Conservation (phyloP, 371 early-diverging fungal genomes). For the Choanephora cucurbitarum region DNA sequence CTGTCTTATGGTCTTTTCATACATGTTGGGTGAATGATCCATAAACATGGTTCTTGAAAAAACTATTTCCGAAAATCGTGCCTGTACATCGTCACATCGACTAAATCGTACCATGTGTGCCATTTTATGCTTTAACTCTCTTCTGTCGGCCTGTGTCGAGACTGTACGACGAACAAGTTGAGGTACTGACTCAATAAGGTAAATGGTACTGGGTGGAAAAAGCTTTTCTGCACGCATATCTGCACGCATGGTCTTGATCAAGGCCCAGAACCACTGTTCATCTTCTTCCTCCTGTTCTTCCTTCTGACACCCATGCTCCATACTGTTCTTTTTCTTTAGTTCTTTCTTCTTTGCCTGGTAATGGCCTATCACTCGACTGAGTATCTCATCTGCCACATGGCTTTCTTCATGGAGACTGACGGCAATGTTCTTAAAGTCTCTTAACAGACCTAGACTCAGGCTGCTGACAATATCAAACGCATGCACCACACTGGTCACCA, state of each 20-base stretch:
- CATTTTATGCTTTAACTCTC: not conserved
- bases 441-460: constrained; percentile 70
- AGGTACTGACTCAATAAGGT: constrained; percentile 52
- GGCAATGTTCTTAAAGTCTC: constrained; percentile 76
- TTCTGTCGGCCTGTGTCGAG: not conserved
- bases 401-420: constrained; percentile 66
- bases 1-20: constrained; percentile 49
- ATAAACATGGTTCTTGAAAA: constrained; percentile 73
- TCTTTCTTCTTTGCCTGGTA: constrained; percentile 30
- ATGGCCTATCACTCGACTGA: constrained; percentile 59
- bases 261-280: constrained; percentile 80
- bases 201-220: not conserved
- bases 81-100: constrained; percentile 66
- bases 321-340: constrained; percentile 14
- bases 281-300: constrained; percentile 28
- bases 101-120: constrained; percentile 31
- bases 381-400: constrained; percentile 69
- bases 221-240: constrained; percentile 81
- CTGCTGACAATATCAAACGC: constrained; percentile 73
- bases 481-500: constrained; percentile 77
- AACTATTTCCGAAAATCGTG: constrained; percentile 65
- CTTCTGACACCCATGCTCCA: not conserved
- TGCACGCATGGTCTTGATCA: constrained; percentile 80
- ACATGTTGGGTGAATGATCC: constrained; percentile 71
- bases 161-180: constrained; percentile 27